Conservation (phyloP, 2,329 filamentous ascomycete genomes). For the Fusarium anthophilum region DNA sequence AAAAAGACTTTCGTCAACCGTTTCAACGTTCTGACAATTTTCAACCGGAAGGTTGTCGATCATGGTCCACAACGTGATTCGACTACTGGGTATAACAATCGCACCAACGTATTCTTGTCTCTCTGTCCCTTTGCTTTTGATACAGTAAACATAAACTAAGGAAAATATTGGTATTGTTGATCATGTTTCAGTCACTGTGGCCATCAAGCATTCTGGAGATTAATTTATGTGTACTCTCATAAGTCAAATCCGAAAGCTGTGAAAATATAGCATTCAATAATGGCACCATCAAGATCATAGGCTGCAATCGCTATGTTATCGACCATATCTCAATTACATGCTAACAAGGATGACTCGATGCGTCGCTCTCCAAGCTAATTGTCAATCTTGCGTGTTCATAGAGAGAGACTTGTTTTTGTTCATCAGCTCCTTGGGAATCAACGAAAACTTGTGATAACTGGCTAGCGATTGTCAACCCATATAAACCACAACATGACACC, state of each 20-base stretch:
- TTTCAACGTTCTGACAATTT: not conserved
- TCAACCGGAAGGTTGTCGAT: slow-evolving; percentile 12
- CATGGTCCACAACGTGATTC: slow-evolving; percentile 26
- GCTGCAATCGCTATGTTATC: not conserved
- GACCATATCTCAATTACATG: not conserved
- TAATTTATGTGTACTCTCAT: not conserved
- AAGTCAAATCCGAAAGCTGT: not conserved
- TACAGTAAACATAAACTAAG: not conserved
- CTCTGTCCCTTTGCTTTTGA: slow-evolving; percentile 9
- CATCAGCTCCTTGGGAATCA: not conserved
- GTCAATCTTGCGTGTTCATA: not conserved
- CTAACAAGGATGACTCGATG: not conserved
- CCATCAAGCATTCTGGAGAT: not conserved
- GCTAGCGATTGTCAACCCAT: not conserved
- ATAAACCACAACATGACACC: not conserved
- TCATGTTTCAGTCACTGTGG: not conserved
- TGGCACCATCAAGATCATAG: not conserved
- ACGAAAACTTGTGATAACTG: not conserved
- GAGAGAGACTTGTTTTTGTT: slow-evolving; percentile 9
- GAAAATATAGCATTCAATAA: not conserved
- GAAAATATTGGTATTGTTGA: not conserved
- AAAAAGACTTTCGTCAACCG: not conserved
- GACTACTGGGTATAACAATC: not conserved
- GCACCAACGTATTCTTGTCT: not conserved
- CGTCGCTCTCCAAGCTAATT: not conserved